Percentiles rank a stretch among this genome's conserved stretches.
phyloP scores from a whole-genome alignment of 345 rosid species.

The Rhodomyrtus tomentosa region DNA sequence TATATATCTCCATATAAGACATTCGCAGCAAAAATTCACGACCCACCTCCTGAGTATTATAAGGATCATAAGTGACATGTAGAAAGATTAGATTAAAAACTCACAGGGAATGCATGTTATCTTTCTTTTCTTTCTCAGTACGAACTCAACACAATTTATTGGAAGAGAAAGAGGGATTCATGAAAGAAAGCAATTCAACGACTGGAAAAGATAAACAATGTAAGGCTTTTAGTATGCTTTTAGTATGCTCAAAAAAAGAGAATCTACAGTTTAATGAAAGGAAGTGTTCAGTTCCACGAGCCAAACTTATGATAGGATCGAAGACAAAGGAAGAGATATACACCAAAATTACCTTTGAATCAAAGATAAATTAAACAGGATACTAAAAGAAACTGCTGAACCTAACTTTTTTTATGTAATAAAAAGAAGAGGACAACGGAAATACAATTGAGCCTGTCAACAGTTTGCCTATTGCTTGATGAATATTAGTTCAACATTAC shows the following conservation, averaged over 20 bases:
- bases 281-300: background rate
- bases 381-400: background rate
- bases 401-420: background rate
- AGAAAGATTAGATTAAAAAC: background rate
- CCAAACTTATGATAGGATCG: background rate
- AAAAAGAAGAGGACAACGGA: background rate
- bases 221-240: background rate
- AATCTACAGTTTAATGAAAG: background rate
- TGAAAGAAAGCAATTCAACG: background rate
- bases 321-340: background rate
- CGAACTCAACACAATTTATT: background rate
- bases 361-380: background rate
- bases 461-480: background rate
- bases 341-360: background rate
- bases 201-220: background rate
- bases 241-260: background rate
- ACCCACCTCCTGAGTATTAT: constrained; percentile 34
- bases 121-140: background rate
- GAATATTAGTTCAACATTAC: background rate
- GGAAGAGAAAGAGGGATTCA: background rate
- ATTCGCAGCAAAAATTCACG: constrained; percentile 89
- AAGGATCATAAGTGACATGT: background rate
- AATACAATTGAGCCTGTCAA: background rate
- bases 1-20: constrained; percentile 95
- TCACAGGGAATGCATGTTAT: background rate